Percentiles rank a stretch among this genome's conserved stretches.
Conservation (phyloP, 495 filamentous ascomycete species). For the Cercophora newfieldiana region DNA sequence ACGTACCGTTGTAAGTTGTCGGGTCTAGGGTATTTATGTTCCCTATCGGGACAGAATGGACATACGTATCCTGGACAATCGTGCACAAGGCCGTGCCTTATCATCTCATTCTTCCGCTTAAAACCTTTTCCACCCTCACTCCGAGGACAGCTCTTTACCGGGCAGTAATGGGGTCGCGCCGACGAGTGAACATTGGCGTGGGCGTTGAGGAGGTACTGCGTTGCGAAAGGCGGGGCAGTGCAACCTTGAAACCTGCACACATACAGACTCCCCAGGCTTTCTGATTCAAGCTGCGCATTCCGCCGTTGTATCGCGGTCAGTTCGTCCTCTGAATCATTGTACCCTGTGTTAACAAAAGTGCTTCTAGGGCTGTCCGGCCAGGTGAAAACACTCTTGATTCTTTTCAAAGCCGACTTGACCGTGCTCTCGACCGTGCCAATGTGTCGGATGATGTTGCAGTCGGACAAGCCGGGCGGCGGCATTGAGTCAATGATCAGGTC, state of each 20-base stretch:
- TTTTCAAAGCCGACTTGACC: too few relatives aligned
- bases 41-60: slow-evolving; percentile 92
- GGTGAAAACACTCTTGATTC: too few relatives aligned
- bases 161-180: slow-evolving; percentile 87
- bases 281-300: too few relatives aligned
- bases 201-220: slow-evolving; percentile 77
- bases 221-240: slow-evolving; percentile 84
- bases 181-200: slow-evolving; percentile 96
- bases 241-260: slow-evolving; percentile 56
- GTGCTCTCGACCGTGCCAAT: too few relatives aligned
- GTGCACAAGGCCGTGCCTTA: slow-evolving; percentile 92
- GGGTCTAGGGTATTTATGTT: slow-evolving; percentile 94
- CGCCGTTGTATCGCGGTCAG: too few relatives aligned
- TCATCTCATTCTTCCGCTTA: slow-evolving; percentile 99
- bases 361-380: too few relatives aligned
- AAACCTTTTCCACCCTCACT: slow-evolving; percentile 88
- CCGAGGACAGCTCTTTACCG: slow-evolving; percentile 74
- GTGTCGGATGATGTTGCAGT: too few relatives aligned
- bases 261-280: too few relatives aligned
- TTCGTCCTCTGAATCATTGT: too few relatives aligned
- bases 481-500: too few relatives aligned
- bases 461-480: too few relatives aligned
- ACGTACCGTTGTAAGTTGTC: slow-evolving; percentile 97
- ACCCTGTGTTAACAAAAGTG: too few relatives aligned
- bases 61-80: slow-evolving; percentile 95